Evolutionary conservation across 345 rosid species (phyloP).

Genomic region (Draba incana): DNA sequence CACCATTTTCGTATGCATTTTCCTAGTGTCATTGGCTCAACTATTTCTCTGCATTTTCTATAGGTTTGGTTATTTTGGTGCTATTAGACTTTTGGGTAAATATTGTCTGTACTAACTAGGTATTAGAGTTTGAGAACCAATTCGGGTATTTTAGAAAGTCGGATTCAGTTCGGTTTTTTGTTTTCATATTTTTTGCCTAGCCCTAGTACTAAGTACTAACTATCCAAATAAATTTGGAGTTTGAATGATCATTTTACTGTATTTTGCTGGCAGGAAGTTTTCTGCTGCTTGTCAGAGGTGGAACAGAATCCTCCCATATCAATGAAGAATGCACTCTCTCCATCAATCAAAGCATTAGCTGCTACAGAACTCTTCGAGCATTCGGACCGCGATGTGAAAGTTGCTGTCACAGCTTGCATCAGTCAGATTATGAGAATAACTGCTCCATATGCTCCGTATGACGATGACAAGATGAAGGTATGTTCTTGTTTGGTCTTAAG

Average conservation of each 20-base stretch:
- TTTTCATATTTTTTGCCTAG: no score
- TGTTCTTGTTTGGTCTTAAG: neutral
- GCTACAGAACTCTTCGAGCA: slow-evolving; percentile 58
- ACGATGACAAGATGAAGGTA: slow-evolving; percentile 23
- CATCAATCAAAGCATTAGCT: slow-evolving; percentile 60
- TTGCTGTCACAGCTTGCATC: slow-evolving; percentile 57
- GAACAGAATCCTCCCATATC: slow-evolving; percentile 65
- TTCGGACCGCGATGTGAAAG: slow-evolving; percentile 66
- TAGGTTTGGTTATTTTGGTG: no score
- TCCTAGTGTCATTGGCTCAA: no score
- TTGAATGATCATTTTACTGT: neutral
- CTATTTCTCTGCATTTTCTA: no score
- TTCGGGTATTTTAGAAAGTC: no score
- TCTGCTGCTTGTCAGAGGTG: slow-evolving; percentile 56
- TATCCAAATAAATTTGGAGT: no score
- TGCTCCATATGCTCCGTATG: slow-evolving; percentile 5
- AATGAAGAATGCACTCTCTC: slow-evolving; percentile 61
- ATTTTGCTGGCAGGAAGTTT: slow-evolving; percentile 54
- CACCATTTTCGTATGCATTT: neutral
- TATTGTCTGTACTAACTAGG: no score
- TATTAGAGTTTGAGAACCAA: no score
- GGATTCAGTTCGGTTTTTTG: no score
- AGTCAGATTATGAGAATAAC: slow-evolving; percentile 10
- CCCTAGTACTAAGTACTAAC: no score
- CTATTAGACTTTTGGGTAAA: no score